Conservation (phyloP, 2,329 filamentous ascomycete species). For the Colletotrichum tropicale region DNA sequence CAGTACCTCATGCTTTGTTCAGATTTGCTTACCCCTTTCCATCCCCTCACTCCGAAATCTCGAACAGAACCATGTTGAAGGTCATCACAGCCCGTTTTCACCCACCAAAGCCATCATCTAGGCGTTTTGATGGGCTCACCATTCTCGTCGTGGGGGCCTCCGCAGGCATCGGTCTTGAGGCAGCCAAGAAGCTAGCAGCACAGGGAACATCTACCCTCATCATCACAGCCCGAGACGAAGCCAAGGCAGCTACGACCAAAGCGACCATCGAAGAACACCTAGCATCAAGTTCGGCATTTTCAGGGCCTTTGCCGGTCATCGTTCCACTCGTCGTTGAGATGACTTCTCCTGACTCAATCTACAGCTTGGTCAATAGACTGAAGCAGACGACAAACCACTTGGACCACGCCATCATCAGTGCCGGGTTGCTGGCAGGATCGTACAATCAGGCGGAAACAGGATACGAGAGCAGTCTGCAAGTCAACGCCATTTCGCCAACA, state of each 20-base stretch:
- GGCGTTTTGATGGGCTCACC: not conserved
- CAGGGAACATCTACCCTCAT: not conserved
- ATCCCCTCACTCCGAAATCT: not conserved
- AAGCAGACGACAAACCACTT: not conserved
- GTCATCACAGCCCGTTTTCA: not conserved
- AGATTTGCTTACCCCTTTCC: not conserved
- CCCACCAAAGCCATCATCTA: not conserved
- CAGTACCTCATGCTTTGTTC: not conserved
- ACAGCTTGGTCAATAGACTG: not conserved
- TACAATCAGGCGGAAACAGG: not conserved
- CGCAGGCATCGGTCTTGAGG: not conserved
- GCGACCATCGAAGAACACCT: not conserved
- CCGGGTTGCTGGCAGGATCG: not conserved
- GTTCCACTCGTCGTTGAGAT: not conserved
- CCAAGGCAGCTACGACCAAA: not conserved
- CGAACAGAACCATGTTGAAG: not conserved
- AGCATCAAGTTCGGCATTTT: not conserved
- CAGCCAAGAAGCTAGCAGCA: not conserved
- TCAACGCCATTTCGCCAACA: not conserved
- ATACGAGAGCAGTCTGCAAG: not conserved
- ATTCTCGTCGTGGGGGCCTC: not conserved
- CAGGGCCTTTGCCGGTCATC: not conserved
- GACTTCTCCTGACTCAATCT: not conserved
- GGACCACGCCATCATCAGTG: not conserved
- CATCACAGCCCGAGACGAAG: not conserved